A percentile compares a stretch with the other conserved stretches of the same genome.
These are phyloP conservation scores for Fagus crenata DNA, from an alignment of 306 rosid genomes.

Conservation along the genomic window DNA sequence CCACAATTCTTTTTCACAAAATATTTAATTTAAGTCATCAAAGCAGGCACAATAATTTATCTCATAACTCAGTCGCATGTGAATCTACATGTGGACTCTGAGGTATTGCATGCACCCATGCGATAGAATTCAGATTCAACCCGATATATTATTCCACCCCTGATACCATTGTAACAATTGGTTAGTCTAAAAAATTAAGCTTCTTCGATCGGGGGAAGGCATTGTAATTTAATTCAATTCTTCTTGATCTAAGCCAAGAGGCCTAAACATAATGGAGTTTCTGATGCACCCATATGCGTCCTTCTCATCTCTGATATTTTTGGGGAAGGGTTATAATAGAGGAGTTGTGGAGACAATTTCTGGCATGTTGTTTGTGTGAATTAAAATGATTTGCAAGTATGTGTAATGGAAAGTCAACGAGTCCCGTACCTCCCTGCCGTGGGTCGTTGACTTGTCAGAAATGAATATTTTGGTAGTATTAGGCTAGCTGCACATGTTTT, in stretches of 20 bases:
- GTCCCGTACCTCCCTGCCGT: constrained; percentile 32
- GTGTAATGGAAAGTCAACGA: constrained; percentile 52
- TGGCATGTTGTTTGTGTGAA: constrained; percentile 30
- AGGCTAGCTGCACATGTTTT: constrained; percentile 36
- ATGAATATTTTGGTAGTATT: constrained; percentile 38
- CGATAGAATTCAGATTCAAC: background rate
- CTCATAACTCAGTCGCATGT: background rate
- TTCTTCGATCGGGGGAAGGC: too few species aligned
- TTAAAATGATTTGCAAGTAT: constrained; percentile 30
- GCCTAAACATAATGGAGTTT: too few species aligned
- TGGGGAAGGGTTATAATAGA: constrained; percentile 34
- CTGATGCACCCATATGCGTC: background rate
- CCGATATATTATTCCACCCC: too few species aligned
- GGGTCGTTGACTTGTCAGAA: constrained; percentile 65
- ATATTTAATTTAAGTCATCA: background rate
- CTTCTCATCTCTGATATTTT: background rate
- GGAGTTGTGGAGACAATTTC: constrained; percentile 38
- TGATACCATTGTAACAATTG: too few species aligned
- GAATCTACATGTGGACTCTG: background rate
- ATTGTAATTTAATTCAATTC: too few species aligned
- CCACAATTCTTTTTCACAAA: background rate
- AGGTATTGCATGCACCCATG: background rate
- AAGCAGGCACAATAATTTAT: background rate
- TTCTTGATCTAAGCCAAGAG: too few species aligned
- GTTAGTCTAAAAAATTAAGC: too few species aligned